These are phyloP conservation scores for Irpex sp. DNA, from an alignment of 1,284 basidiomycete genomes.

Conservation along the genomic window DNA sequence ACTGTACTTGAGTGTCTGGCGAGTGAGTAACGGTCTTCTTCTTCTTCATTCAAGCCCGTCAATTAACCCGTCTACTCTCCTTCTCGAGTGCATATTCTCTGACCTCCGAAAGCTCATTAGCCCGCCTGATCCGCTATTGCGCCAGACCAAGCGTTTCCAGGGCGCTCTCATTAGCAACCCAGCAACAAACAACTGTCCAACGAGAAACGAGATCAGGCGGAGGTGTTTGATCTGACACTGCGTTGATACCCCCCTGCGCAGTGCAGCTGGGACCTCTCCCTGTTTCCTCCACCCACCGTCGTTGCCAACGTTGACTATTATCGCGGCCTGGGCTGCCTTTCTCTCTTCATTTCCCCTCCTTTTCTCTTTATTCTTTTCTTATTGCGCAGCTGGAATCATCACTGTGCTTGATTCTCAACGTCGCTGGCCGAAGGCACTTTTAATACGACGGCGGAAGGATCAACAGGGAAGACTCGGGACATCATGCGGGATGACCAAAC, in stretches of 20 bases:
- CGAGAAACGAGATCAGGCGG: slow-evolving; percentile 1
- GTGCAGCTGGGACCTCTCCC: not conserved
- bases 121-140: not conserved
- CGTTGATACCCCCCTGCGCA: not conserved
- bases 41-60: too few species aligned
- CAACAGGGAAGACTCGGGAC: not conserved
- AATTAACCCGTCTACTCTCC: too few species aligned
- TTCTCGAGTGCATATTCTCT: not conserved
- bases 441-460: slow-evolving; percentile 2
- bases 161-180: slow-evolving; percentile 1
- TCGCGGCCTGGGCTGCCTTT: slow-evolving; percentile 10
- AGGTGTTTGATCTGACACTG: not conserved
- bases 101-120: not conserved
- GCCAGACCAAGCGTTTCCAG: not conserved
- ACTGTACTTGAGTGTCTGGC: too few species aligned
- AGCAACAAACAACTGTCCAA: slow-evolving; percentile 2
- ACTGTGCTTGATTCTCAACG: not conserved
- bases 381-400: slow-evolving; percentile 6
- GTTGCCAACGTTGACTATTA: not conserved
- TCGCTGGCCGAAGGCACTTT: slow-evolving; percentile 11
- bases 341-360: slow-evolving; percentile 1
- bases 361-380: not conserved
- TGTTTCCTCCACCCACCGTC: slow-evolving; percentile 1
- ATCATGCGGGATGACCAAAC: slow-evolving; percentile 7
- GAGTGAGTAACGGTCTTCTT: too few species aligned